These are phyloP conservation scores for Cyclotella baltica DNA, from an alignment of 108 stramenopile genomes.

Conservation along the genomic window DNA sequence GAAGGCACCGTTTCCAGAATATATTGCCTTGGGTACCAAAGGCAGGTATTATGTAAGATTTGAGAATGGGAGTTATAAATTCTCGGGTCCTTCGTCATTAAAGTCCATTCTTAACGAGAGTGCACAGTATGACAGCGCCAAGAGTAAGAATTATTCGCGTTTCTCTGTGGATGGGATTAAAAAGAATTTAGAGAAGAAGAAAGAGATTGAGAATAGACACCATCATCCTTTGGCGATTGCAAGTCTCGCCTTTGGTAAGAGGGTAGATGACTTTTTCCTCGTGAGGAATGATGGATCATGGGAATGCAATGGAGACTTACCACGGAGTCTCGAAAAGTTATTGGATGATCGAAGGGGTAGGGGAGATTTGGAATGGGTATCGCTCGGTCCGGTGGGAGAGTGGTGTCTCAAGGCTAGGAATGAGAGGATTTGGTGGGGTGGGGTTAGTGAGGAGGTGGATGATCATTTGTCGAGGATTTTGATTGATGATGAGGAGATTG, in stretches of 20 bases:
- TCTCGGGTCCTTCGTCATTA: constrained; percentile 67
- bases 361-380: constrained; percentile 67
- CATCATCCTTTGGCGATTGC: constrained; percentile 5
- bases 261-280: constrained; percentile 75
- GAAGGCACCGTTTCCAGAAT: constrained; percentile 61
- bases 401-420: constrained; percentile 80
- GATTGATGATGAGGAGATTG: constrained; percentile 42
- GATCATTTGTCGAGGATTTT: constrained; percentile 56
- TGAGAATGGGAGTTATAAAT: constrained; percentile 66
- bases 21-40: constrained; percentile 70
- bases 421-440: constrained; percentile 87
- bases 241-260: constrained; percentile 72
- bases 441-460: constrained; percentile 68
- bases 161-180: constrained; percentile 12
- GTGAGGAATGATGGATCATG: constrained; percentile 80
- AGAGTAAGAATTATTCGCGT: constrained; percentile 2
- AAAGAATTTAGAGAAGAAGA: neutral
- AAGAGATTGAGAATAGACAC: neutral
- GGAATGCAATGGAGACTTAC: constrained; percentile 76
- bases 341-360: constrained; percentile 58
- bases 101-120: constrained; percentile 61
- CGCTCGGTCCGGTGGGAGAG: constrained; percentile 76
- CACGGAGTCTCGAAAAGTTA: constrained; percentile 62
- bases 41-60: constrained; percentile 77
- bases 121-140: neutral